Percentiles rank a stretch among this genome's conserved stretches.
These are phyloP conservation scores for Capronia coronata DNA, from an alignment of 2,329 filamentous ascomycete species.

Conservation along the genomic window DNA sequence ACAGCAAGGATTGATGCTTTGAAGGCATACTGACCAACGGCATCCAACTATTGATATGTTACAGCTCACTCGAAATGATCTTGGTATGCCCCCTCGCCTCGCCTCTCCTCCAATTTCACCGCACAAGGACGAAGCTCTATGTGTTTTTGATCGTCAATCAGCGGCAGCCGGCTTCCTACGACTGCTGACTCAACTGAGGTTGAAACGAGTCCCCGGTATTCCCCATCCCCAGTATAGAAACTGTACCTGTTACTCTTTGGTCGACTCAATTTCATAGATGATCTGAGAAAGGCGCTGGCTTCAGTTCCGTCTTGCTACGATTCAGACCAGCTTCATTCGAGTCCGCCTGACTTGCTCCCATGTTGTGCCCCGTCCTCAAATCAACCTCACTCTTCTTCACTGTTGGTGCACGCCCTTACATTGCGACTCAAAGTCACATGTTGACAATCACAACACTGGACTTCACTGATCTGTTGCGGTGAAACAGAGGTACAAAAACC, in stretches of 20 bases:
- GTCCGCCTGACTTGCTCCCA: neutral
- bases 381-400: conserved; percentile 4
- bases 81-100: neutral
- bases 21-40: neutral
- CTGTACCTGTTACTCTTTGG: neutral
- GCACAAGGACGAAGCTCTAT: neutral
- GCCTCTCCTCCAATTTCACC: neutral
- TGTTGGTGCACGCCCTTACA: neutral
- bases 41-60: neutral
- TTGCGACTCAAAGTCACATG: neutral
- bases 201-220: neutral
- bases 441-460: neutral
- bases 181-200: neutral
- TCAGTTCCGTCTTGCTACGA: neutral
- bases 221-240: neutral
- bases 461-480: neutral
- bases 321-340: neutral
- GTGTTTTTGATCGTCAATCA: neutral
- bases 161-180: neutral
- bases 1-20: too few species aligned
- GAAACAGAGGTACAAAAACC: neutral
- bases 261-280: neutral
- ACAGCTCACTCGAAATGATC: neutral
- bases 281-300: neutral
- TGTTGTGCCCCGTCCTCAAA: neutral